Conservation (phyloP, 208 protist species). For the Novymonas esmeraldas region DNA sequence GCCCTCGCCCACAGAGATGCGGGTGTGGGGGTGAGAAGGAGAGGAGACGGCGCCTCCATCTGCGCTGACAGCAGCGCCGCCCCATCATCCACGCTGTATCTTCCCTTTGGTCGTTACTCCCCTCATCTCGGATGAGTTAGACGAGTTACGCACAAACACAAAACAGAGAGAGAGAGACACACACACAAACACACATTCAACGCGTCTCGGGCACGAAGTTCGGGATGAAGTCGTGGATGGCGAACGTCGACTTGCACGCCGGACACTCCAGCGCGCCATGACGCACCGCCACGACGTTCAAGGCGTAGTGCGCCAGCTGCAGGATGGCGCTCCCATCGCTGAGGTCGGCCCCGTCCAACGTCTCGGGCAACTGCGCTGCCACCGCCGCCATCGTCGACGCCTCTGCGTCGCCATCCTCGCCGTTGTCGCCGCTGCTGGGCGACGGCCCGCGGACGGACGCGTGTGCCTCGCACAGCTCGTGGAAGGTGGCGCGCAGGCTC, state of each 20-base stretch:
- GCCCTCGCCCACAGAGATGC: too few relatives aligned
- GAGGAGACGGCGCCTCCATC: too few relatives aligned
- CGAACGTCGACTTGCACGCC: slow-evolving; percentile 64
- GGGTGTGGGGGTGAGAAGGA: too few relatives aligned
- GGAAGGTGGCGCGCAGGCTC: slow-evolving; percentile 62
- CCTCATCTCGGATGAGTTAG: too few relatives aligned
- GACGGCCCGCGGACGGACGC: slow-evolving; percentile 16
- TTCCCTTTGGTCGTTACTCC: too few relatives aligned
- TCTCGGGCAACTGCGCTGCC: slow-evolving; percentile 41
- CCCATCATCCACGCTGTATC: too few relatives aligned
- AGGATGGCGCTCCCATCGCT: slow-evolving; percentile 62
- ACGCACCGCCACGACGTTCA: slow-evolving; percentile 74
- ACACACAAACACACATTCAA: slow-evolving; percentile 5
- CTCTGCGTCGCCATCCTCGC: slow-evolving; percentile 1
- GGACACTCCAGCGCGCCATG: slow-evolving; percentile 73
- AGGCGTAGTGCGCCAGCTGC: slow-evolving; percentile 57
- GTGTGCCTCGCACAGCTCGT: slow-evolving; percentile 41
- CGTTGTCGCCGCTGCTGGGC: background rate
- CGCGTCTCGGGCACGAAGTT: slow-evolving; percentile 78
- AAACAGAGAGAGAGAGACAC: too few relatives aligned
- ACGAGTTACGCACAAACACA: background rate
- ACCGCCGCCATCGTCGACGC: background rate
- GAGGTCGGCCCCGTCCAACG: slow-evolving; percentile 59
- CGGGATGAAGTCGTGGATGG: slow-evolving; percentile 84
- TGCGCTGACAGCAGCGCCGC: too few relatives aligned